phyloP scores from a whole-genome alignment of 225 moss, liverwort and hornwort genomes.

The Straminergon stramineum region DNA sequence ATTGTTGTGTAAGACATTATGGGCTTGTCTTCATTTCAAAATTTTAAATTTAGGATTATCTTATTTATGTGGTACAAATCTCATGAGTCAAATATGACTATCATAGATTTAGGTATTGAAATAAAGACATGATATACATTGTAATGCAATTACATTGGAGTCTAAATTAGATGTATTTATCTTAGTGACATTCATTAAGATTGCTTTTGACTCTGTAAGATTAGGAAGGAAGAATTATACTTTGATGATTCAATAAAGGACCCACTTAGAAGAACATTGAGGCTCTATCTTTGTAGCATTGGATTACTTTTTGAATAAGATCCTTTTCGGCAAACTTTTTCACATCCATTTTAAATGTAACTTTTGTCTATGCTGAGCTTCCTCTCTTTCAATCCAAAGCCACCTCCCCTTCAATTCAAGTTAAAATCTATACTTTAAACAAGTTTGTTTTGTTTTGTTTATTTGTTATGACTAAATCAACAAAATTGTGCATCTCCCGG shows the following conservation, averaged over 20 bases:
- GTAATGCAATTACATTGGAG: not conserved
- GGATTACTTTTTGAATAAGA: not conserved
- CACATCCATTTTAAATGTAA: not conserved
- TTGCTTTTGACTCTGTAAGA: not conserved
- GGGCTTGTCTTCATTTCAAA: not conserved
- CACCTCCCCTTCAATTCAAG: not conserved
- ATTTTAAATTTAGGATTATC: not conserved
- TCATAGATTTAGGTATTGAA: not conserved
- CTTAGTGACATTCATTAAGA: not conserved
- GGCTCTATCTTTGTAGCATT: fast-evolving
- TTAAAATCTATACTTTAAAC: too few species aligned
- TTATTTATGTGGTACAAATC: not conserved
- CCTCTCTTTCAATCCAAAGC: too few species aligned
- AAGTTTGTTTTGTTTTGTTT: too few species aligned
- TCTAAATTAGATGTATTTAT: not conserved
- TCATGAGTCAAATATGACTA: fast-evolving
- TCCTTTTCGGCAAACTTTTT: not conserved
- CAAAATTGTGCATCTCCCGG: too few species aligned
- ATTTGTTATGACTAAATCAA: too few species aligned
- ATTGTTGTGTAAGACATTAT: too few species aligned
- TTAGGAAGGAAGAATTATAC: not conserved
- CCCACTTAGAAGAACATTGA: not conserved
- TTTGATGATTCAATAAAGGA: not conserved
- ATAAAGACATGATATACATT: not conserved
- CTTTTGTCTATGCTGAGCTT: not conserved